phyloP scores from a whole-genome alignment of 139 green algal genomes.

The Coelastrella sp. region DNA sequence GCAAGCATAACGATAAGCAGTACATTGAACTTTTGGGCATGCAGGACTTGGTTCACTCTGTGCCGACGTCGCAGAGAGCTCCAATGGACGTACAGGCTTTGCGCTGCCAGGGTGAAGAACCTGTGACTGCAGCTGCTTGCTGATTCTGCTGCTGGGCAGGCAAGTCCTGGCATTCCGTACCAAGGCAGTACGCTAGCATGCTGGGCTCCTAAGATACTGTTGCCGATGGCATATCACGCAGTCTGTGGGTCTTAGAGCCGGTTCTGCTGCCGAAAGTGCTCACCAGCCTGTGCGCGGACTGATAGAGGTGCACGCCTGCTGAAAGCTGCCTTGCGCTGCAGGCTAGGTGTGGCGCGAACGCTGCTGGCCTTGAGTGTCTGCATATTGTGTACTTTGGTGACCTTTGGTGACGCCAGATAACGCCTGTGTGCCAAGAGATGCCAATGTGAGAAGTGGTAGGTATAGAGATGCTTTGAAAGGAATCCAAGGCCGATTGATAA shows the following conservation, averaged over 20 bases:
- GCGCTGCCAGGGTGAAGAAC: no score
- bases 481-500: not conserved
- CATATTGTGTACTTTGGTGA: not conserved
- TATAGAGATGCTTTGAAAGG: not conserved
- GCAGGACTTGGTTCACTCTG: no score
- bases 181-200: no score
- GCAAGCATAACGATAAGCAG: not conserved
- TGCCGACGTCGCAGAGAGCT: no score
- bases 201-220: no score
- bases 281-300: conserved; percentile 26
- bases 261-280: not conserved
- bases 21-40: no score
- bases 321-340: conserved; percentile 26
- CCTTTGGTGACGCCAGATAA: not conserved
- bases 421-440: not conserved
- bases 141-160: no score
- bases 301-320: conserved; percentile 23
- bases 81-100: no score
- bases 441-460: not conserved
- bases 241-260: no score
- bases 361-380: conserved; percentile 39
- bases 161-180: no score
- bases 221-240: no score
- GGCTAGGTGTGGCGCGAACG: not conserved
- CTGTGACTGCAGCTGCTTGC: no score